Evolutionary conservation across 768 basidiomycete genomes (phyloP).

Genomic region (Mycena venus): DNA sequence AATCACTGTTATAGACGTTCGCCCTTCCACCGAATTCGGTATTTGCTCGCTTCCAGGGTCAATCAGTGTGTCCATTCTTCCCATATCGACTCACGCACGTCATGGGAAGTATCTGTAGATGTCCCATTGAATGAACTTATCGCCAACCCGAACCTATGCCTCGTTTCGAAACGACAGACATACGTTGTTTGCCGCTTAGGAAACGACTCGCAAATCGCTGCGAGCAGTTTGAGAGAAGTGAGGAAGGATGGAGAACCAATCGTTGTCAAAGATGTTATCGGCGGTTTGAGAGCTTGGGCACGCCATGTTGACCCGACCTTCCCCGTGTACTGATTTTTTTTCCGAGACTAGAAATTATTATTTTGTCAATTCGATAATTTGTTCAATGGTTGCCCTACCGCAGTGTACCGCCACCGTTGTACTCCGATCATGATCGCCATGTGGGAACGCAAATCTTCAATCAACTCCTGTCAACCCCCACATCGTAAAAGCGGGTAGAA

Average conservation of each 20-base stretch:
- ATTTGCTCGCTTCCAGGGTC: conserved; percentile 87
- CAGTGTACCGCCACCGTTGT: too few species aligned
- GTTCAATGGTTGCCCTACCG: too few species aligned
- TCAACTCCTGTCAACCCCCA: too few species aligned
- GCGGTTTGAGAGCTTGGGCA: conserved; percentile 88
- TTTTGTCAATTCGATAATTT: too few species aligned
- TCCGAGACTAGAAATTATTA: not conserved
- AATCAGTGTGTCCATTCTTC: conserved; percentile 65
- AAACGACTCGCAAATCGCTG: conserved; percentile 95
- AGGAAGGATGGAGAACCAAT: conserved; percentile 40
- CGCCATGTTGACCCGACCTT: conserved; percentile 79
- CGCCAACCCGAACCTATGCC: conserved; percentile 64
- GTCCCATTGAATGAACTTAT: conserved; percentile 78
- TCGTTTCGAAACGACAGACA: conserved; percentile 50
- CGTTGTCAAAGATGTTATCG: conserved; percentile 77
- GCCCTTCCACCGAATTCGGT: conserved; percentile 83
- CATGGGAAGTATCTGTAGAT: conserved; percentile 59
- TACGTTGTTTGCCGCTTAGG: conserved; percentile 89
- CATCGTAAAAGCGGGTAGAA: too few species aligned
- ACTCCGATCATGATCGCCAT: not conserved
- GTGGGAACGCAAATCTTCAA: too few species aligned
- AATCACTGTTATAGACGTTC: conserved; percentile 79
- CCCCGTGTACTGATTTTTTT: conserved; percentile 77
- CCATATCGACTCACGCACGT: conserved; percentile 7
- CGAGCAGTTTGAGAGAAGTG: conserved; percentile 65